Evolutionary conservation across 225 moss, liverwort and hornwort species (phyloP).

Genomic region (Sphagnum tenellum): DNA sequence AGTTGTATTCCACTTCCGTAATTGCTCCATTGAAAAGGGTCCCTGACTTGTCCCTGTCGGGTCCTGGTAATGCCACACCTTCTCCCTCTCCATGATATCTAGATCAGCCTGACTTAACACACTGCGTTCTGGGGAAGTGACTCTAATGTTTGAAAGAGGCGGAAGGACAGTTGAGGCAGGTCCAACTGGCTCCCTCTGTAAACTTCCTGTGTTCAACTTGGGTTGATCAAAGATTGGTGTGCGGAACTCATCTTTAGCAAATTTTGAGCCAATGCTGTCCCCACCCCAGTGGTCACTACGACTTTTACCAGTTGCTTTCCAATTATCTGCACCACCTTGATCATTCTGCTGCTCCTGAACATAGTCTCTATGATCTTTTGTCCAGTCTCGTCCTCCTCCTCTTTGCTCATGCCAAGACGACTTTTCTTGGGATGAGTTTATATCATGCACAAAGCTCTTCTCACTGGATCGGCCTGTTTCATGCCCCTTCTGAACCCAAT

Average conservation of each 20-base stretch:
- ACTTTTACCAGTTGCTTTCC: slow-evolving; percentile 54
- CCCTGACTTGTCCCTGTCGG: slow-evolving; percentile 74
- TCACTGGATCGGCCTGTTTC: slow-evolving; percentile 53
- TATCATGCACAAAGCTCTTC: slow-evolving; percentile 28
- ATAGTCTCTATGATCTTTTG: slow-evolving; percentile 22
- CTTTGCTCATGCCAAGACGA: slow-evolving; percentile 38
- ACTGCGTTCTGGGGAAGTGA: slow-evolving; percentile 12
- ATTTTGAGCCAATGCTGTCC: slow-evolving; percentile 31
- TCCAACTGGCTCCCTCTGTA: too few species aligned
- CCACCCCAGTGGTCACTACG: slow-evolving; percentile 32
- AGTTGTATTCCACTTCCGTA: slow-evolving; percentile 93
- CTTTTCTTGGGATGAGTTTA: slow-evolving; percentile 18
- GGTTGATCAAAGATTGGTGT: slow-evolving; percentile 58
- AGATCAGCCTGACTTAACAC: slow-evolving; percentile 24
- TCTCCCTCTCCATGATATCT: slow-evolving; percentile 67
- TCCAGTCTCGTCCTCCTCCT: slow-evolving; percentile 6
- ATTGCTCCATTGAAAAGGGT: slow-evolving; percentile 88
- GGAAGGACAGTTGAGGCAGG: slow-evolving; percentile 10
- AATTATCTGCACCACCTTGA: slow-evolving; percentile 31
- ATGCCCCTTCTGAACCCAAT: slow-evolving; percentile 37
- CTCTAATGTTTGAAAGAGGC: slow-evolving; percentile 11
- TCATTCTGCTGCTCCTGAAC: slow-evolving; percentile 29
- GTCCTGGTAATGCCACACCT: slow-evolving; percentile 87
- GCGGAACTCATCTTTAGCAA: neutral
- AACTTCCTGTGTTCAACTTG: neutral